Evolutionary conservation across 345 rosid genomes (phyloP), one percentile per base, ranked within the genome.

Genomic region (Gossypium rotundifolium): DNA sequence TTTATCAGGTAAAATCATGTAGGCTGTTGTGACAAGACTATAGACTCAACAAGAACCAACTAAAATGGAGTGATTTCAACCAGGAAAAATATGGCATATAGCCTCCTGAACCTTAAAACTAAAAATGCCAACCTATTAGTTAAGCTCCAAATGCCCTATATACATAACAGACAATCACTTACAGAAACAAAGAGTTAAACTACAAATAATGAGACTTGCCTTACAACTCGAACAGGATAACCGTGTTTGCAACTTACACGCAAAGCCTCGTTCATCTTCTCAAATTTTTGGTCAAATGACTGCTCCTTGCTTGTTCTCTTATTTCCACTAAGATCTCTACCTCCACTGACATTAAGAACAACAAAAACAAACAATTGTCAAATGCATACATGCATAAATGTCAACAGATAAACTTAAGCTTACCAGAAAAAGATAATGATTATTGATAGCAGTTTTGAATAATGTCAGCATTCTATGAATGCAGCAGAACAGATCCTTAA

Each of bases 171-270:
- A 10, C n/a, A 55, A 71, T 3, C 40, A 55, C 17, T 13, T 7
- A 17, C 11, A n/a, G 5, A 44, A 54, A 75, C 27, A 74, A 40
- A 53, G 29, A 23, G 10, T 29, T 46, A 63, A 33, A 1, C 51
- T 51, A 73, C 53, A 44, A 60, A 9, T 25, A 38, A 61, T 61
- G 42, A 52, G 55, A 77, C 77, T 76, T 74, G 81, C 92, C 92
- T 83, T n/a, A 85, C 86, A 11, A 90, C 95, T 48, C 91, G 84
- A 44, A 90, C 91, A 11, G 95, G 91, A 74, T 88, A 85, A 38
- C 95, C 92, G 42, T 84, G 83, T 55, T 29, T 80, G 79, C 92
- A 90, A 63, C 95, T 90, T 46, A 90, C 54, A 66, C 87, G 80
- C 10, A 90, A 60, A 54, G 92, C 87, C 81, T 87, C 87, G 4